Conservation (phyloP, 2,329 filamentous ascomycete species). For the Colletotrichum sp. region DNA sequence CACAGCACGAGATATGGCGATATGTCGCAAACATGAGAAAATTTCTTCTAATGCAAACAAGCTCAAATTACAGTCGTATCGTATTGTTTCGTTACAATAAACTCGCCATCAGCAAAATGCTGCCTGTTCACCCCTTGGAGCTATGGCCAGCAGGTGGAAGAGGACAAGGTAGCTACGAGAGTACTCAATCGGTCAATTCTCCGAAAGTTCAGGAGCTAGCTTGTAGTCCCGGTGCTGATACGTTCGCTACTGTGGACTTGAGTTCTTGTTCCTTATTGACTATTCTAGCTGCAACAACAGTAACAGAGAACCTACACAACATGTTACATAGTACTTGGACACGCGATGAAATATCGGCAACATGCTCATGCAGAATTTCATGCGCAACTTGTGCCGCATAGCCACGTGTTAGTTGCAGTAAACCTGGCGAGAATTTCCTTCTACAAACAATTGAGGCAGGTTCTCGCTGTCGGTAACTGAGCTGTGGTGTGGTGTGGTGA, state of each 20-base stretch:
- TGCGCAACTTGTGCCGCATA: not conserved
- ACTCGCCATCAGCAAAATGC: not conserved
- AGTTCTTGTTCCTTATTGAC: accelerated
- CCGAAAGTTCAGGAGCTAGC: not conserved
- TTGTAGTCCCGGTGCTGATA: not conserved
- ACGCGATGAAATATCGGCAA: not conserved
- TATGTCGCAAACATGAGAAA: not conserved
- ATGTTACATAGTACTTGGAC: not conserved
- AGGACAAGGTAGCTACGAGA: not conserved
- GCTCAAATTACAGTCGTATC: not conserved
- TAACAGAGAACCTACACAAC: accelerated
- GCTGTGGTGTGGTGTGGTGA: not conserved
- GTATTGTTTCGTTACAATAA: not conserved
- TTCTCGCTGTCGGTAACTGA: not conserved
- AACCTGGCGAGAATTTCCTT: not conserved
- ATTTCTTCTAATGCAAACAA: accelerated
- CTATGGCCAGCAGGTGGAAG: not conserved
- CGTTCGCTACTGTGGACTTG: not conserved
- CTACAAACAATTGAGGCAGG: not conserved
- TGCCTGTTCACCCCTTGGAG: not conserved
- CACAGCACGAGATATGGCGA: not conserved
- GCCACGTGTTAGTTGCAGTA: accelerated
- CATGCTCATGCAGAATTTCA: not conserved
- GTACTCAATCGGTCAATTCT: not conserved
- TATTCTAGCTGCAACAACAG: not conserved